These are phyloP conservation scores for Spathaspora hagerdaliae DNA, from an alignment of 805 yeast species.

Conservation along the genomic window DNA sequence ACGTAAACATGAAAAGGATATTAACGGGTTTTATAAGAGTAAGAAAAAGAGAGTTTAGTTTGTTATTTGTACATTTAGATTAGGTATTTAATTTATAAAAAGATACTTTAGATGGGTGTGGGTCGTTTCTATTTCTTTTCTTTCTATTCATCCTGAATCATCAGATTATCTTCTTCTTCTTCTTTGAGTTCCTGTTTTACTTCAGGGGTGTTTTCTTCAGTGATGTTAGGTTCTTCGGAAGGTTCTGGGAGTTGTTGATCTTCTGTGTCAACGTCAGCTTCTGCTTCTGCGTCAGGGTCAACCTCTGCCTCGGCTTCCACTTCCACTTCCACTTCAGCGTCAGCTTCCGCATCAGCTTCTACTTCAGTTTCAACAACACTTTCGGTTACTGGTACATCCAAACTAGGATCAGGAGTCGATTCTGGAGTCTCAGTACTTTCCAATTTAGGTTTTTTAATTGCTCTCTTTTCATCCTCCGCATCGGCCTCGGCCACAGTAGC, in stretches of 20 bases:
- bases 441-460: slow-evolving; percentile 4
- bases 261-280: background rate
- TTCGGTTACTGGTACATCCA: background rate
- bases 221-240: background rate
- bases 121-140: background rate
- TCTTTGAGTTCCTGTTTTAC: background rate
- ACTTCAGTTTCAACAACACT: background rate
- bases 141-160: background rate
- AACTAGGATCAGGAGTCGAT: background rate
- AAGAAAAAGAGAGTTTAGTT: slow-evolving; percentile 44
- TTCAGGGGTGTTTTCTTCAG: background rate
- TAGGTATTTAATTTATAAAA: no score
- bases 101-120: no score
- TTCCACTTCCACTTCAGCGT: background rate
- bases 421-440: background rate
- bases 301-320: background rate
- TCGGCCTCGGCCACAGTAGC: background rate
- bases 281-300: background rate
- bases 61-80: slow-evolving; percentile 6
- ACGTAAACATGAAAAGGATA: slow-evolving; percentile 72
- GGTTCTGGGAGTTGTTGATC: background rate
- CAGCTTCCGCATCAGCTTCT: background rate
- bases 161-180: background rate
- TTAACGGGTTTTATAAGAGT: slow-evolving; percentile 66
- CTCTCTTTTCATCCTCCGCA: slow-evolving; percentile 1